These are phyloP conservation scores for Coemansia reversa DNA, from an alignment of 192 early-diverging fungal genomes.

Conservation along the genomic window DNA sequence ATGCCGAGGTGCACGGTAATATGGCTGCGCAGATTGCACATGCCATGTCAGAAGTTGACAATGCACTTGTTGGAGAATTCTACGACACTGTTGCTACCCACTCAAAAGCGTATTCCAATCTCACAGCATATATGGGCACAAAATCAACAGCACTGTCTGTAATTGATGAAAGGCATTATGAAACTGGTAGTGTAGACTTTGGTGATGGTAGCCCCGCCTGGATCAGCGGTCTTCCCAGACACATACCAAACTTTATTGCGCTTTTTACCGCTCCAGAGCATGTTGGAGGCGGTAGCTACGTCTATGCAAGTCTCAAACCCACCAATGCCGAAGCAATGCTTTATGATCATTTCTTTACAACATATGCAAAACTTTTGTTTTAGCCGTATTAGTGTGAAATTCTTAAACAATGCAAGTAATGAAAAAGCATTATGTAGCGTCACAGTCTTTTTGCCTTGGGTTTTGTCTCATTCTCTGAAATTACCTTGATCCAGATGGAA, in stretches of 20 bases:
- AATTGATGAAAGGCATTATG: slow-evolving; percentile 33
- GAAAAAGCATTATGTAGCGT: background rate
- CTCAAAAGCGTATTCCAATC: slow-evolving; percentile 14
- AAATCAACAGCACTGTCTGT: slow-evolving; percentile 11
- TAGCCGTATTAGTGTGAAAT: background rate
- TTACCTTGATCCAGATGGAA: slow-evolving; percentile 72
- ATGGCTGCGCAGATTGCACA: slow-evolving; percentile 2
- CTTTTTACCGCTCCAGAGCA: slow-evolving; percentile 11
- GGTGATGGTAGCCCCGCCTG: slow-evolving; percentile 34
- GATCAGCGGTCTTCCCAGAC: slow-evolving; percentile 31
- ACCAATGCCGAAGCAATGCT: slow-evolving; percentile 8
- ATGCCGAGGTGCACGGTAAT: slow-evolving; percentile 7
- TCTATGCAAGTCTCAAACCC: slow-evolving; percentile 23
- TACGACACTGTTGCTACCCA: slow-evolving; percentile 16
- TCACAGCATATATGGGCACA: slow-evolving; percentile 10
- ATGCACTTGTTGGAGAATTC: slow-evolving; percentile 14
- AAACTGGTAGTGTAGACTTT: slow-evolving; percentile 29
- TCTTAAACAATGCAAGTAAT: background rate
- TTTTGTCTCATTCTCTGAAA: slow-evolving; percentile 63
- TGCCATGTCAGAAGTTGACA: slow-evolving; percentile 10
- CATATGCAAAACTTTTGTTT: slow-evolving; percentile 17
- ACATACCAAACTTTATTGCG: slow-evolving; percentile 41
- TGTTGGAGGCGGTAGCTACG: slow-evolving; percentile 7
- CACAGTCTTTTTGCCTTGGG: slow-evolving; percentile 54
- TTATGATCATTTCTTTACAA: slow-evolving; percentile 18